phyloP scores from a whole-genome alignment of 495 filamentous ascomycete species.

The Penicillium crystallinum region DNA sequence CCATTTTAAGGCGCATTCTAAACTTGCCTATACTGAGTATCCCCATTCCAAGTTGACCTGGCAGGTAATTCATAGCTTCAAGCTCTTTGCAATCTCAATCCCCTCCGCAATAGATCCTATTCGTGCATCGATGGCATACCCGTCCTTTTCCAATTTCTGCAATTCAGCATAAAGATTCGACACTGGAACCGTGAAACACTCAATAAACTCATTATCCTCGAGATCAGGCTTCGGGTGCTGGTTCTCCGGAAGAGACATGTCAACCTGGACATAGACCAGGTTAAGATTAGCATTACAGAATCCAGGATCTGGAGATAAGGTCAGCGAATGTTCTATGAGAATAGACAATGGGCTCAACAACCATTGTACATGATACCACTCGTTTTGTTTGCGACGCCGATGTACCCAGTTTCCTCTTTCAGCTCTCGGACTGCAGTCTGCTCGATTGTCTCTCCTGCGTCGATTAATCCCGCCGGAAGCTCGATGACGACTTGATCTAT shows the following conservation, averaged over 20 bases:
- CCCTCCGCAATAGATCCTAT: constrained; percentile 83
- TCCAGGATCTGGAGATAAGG: constrained; percentile 48
- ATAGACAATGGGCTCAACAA: constrained; percentile 23
- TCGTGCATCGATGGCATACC: constrained; percentile 80
- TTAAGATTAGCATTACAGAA: constrained; percentile 87
- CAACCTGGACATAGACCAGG: constrained; percentile 76
- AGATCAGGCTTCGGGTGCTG: constrained; percentile 66
- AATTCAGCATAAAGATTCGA: constrained; percentile 61
- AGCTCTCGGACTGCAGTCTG: constrained; percentile 69
- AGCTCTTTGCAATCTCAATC: constrained; percentile 69
- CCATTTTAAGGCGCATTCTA: too few relatives aligned
- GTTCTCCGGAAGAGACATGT: constrained; percentile 66
- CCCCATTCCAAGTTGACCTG: too few relatives aligned
- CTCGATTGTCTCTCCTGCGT: constrained; percentile 65
- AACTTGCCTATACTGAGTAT: too few relatives aligned
- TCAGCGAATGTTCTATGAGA: neutral
- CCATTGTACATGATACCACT: constrained; percentile 85
- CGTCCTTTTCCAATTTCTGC: constrained; percentile 62
- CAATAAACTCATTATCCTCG: constrained; percentile 88
- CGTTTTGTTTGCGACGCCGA: constrained; percentile 55
- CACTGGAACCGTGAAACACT: constrained; percentile 70
- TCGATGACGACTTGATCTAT: constrained; percentile 66
- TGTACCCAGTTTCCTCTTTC: constrained; percentile 81
- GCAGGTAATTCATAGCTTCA: constrained; percentile 33
- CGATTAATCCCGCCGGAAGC: constrained; percentile 73